These are phyloP conservation scores for Diplodia scrobiculata DNA, from an alignment of 2,329 filamentous ascomycete genomes.

Conservation along the genomic window DNA sequence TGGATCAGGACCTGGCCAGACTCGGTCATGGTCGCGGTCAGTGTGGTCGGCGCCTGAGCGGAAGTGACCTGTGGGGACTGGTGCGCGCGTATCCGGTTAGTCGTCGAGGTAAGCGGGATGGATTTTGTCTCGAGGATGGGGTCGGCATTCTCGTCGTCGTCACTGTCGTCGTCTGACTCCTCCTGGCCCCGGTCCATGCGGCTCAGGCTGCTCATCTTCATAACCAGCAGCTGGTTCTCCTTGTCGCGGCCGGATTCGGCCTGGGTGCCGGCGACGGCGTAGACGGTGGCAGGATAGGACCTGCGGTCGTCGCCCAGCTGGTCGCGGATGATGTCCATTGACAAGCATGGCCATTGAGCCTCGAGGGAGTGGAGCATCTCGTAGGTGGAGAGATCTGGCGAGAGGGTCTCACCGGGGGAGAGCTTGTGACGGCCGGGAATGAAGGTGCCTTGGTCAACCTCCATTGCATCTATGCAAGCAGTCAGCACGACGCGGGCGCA, in stretches of 20 bases:
- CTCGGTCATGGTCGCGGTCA: conserved; percentile 92
- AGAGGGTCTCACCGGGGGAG: conserved; percentile 84
- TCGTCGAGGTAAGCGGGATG: conserved; percentile 82
- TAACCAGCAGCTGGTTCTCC: conserved; percentile 92
- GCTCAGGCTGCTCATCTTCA: conserved; percentile 91
- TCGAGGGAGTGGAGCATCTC: conserved; percentile 95
- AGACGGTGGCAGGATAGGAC: conserved; percentile 93
- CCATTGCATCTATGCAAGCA: conserved; percentile 70
- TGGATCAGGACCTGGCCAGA: conserved; percentile 86
- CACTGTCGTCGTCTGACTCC: conserved; percentile 68
- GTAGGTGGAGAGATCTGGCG: conserved; percentile 91
- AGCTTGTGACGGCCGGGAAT: conserved; percentile 93
- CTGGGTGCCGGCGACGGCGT: conserved; percentile 92
- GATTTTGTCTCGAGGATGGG: conserved; percentile 91
- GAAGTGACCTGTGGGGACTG: conserved; percentile 73
- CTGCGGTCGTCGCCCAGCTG: conserved; percentile 83
- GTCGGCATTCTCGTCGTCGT: conserved; percentile 74
- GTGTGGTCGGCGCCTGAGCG: conserved; percentile 72
- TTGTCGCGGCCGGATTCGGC: conserved; percentile 72
- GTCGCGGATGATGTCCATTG: conserved; percentile 89
- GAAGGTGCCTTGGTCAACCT: conserved; percentile 90
- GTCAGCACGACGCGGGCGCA: not conserved
- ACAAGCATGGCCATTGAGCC: conserved; percentile 95
- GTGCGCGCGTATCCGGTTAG: conserved; percentile 88
- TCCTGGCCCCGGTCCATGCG: conserved; percentile 79